These are phyloP conservation scores for Suaeda aralocaspica DNA, from an alignment of 148 eudicot genomes.

Conservation along the genomic window DNA sequence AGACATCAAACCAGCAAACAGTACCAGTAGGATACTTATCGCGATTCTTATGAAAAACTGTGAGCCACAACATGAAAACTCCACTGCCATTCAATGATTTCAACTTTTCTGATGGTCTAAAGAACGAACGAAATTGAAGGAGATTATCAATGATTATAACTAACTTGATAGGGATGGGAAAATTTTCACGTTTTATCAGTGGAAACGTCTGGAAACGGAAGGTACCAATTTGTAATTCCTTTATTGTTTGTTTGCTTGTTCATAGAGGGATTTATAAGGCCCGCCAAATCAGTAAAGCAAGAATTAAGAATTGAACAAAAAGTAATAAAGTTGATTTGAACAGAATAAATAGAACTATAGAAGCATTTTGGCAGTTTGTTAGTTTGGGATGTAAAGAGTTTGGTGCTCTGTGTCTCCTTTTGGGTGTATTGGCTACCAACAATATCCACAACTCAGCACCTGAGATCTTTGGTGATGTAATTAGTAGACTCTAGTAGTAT, in stretches of 20 bases:
- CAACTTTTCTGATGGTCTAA: slow-evolving; percentile 1
- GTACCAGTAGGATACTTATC: slow-evolving; percentile 29
- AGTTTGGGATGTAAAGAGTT: background rate
- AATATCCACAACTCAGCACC: background rate
- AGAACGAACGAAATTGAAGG: background rate
- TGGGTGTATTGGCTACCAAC: background rate
- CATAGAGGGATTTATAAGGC: background rate
- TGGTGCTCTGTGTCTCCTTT: background rate
- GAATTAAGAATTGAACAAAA: background rate
- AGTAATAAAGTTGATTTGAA: no score
- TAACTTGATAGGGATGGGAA: background rate
- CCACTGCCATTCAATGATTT: slow-evolving; percentile 29
- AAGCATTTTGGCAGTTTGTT: background rate
- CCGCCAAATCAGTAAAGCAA: background rate
- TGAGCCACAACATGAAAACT: slow-evolving; percentile 37
- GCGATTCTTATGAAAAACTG: slow-evolving; percentile 36
- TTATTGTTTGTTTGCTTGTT: background rate
- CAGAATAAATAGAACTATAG: background rate
- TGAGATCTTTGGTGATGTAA: background rate
- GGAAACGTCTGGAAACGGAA: slow-evolving; percentile 19
- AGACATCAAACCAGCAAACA: slow-evolving; percentile 61
- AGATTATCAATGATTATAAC: background rate
- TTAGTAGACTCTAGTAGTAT: background rate
- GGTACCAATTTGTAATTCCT: background rate
- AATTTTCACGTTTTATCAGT: background rate